phyloP scores from a whole-genome alignment of 2,329 filamentous ascomycete genomes.

The Exophiala sp. region DNA sequence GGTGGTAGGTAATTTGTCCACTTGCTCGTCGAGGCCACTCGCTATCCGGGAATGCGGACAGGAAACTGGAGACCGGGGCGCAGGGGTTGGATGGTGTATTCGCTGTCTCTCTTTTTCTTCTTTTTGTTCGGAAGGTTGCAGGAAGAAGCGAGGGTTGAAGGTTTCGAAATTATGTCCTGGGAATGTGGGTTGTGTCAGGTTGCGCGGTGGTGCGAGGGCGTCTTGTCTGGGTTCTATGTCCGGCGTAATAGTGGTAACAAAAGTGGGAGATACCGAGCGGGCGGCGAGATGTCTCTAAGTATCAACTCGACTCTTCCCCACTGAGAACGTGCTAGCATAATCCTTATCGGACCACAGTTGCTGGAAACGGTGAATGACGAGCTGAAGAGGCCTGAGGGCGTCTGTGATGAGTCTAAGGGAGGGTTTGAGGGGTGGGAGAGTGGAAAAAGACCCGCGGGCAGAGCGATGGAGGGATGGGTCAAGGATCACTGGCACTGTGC shows the following conservation, averaged over 20 bases:
- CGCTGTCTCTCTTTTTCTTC: conserved; percentile 2
- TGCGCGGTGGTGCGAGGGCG: neutral
- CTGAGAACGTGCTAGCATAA: conserved; percentile 7
- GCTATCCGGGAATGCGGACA: conserved; percentile 24
- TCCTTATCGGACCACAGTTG: conserved; percentile 14
- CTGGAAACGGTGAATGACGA: conserved; percentile 6
- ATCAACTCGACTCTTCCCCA: neutral
- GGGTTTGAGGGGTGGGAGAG: too few species aligned
- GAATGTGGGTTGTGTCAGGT: conserved; percentile 9
- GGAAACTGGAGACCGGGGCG: conserved; percentile 25
- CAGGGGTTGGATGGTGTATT: conserved; percentile 15
- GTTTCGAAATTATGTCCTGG: conserved; percentile 2
- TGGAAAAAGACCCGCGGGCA: neutral
- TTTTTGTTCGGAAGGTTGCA: conserved; percentile 14
- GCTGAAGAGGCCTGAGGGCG: neutral
- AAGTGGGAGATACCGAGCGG: neutral
- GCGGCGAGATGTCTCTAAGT: conserved; percentile 2
- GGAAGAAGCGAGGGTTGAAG: conserved; percentile 9
- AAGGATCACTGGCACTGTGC: neutral
- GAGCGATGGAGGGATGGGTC: neutral
- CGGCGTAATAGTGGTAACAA: neutral
- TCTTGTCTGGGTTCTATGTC: too few species aligned
- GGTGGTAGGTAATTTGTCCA: conserved; percentile 1
- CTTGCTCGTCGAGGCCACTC: conserved; percentile 9
- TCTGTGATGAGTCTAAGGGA: neutral